Base-by-base conservation (phyloP, 2,329 filamentous ascomycete genomes). In the Talaromyces sp. region DNA sequence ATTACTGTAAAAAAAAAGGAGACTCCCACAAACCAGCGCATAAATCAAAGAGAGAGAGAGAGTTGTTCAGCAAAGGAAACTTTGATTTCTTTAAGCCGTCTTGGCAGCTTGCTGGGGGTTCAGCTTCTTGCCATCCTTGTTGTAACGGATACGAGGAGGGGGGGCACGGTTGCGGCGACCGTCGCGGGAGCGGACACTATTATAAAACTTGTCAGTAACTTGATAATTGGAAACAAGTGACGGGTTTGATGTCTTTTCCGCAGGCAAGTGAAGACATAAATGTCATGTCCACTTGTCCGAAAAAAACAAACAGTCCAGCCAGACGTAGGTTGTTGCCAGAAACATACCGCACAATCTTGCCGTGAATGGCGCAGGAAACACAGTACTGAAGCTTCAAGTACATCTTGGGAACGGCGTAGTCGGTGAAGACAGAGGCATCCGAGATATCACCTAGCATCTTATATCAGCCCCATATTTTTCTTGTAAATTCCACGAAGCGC, bases 331-430 rank as follows among this genome's bases (percentile, higher is more conserved):
- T 35, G 21, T 32, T 58, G 7, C 29, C n/a, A 46, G 52, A 24
- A 46, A 46, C 92, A 82, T 94, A 97, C 93, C 94, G 93, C 83
- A 99, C 95, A 81, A 99, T 99, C 90, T 99, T 99, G 87, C 94
- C 94, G 87, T 99, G 94, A 72, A 99, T 99, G 78, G 94, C 94
- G 84, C 94, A 99, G 82, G 93, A 97, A 79, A 99, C 94, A 82
- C 94, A 99, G 91, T 99, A 99, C 86, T 99, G 94, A 81, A 99
- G 89, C 90, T 99, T 99, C 84, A 99, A 86, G 91, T 99, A 99
- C 95, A 99, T 99, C 91, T 99, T 99, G 83, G 94, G 94, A 77
- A 99, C 93, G 73, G 92, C 92, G 87, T 99, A 99, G 85, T 99
- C 94, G 76, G 90, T 81, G 84, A 97, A 99, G 82, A 99, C 94